These are phyloP conservation scores for Leccinum uliginosum DNA, from an alignment of 768 basidiomycete genomes.

Conservation along the genomic window DNA sequence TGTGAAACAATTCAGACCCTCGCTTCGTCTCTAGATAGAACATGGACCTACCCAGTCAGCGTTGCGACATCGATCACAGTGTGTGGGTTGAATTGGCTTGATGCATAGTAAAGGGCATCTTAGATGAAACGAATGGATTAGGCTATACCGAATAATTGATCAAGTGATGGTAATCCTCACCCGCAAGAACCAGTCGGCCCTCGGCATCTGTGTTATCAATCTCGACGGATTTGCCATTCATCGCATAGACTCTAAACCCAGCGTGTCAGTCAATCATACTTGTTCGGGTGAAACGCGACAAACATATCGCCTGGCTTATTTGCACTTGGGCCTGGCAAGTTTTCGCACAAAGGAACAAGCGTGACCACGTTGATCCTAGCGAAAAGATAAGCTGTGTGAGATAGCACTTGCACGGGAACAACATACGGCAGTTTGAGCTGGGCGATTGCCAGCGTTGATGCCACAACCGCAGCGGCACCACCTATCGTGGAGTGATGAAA, in stretches of 20 bases:
- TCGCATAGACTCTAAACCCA: conserved; percentile 61
- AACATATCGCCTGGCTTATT: conserved; percentile 84
- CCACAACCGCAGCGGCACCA: conserved; percentile 76
- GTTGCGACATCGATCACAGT: conserved; percentile 87
- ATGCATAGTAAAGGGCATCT: conserved; percentile 84
- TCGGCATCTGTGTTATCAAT: conserved; percentile 88
- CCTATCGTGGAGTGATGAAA: conserved; percentile 33
- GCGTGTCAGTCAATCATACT: background rate
- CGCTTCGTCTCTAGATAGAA: background rate
- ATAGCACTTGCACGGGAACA: background rate
- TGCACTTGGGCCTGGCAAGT: conserved; percentile 69
- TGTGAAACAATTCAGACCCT: conserved; percentile 22
- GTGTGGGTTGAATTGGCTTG: conserved; percentile 72
- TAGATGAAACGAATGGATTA: background rate
- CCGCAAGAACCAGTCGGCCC: conserved; percentile 71
- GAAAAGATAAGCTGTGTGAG: background rate
- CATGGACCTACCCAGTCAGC: conserved; percentile 59
- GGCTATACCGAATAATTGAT: background rate
- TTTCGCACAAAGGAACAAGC: conserved; percentile 74
- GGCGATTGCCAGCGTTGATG: conserved; percentile 73
- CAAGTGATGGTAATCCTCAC: conserved; percentile 30
- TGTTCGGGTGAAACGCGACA: conserved; percentile 17
- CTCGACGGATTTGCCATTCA: conserved; percentile 86
- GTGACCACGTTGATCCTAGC: conserved; percentile 70
- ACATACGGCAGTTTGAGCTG: conserved; percentile 76